phyloP scores from a whole-genome alignment of 1,139 yeast genomes.

The Saccharomyces hybrid region DNA sequence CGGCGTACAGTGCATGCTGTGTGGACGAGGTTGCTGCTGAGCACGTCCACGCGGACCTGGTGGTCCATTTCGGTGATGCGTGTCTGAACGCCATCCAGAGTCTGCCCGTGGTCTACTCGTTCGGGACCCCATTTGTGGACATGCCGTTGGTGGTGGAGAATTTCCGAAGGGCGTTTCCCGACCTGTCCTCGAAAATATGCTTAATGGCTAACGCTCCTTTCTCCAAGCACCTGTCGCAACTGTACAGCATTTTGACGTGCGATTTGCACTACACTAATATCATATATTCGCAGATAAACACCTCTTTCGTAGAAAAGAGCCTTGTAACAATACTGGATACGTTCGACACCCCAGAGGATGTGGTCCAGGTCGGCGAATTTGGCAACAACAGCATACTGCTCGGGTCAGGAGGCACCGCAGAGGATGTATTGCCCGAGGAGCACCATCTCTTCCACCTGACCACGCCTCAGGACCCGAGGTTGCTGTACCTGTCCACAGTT shows the following conservation, averaged over 20 bases:
- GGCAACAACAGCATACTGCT: slow-evolving; percentile 28
- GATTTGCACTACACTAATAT: slow-evolving; percentile 38
- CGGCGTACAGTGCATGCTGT: slow-evolving; percentile 92
- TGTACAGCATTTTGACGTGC: slow-evolving; percentile 34
- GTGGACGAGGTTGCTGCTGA: slow-evolving; percentile 96
- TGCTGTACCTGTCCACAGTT: slow-evolving; percentile 65
- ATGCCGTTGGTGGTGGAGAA: slow-evolving; percentile 29
- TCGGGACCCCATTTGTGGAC: slow-evolving; percentile 59
- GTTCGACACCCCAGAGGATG: slow-evolving; percentile 17
- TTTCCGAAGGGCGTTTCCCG: slow-evolving; percentile 38
- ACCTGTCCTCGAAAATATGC: slow-evolving; percentile 38
- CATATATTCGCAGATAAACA: slow-evolving; percentile 44
- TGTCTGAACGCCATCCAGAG: slow-evolving; percentile 73
- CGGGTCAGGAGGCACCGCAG: slow-evolving; percentile 3
- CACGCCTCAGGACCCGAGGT: slow-evolving; percentile 68
- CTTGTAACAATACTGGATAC: slow-evolving; percentile 41
- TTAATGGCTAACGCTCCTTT: slow-evolving; percentile 66
- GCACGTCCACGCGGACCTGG: slow-evolving; percentile 78
- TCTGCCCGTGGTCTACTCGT: slow-evolving; percentile 66
- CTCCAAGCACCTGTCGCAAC: slow-evolving; percentile 36
- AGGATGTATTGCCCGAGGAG: slow-evolving; percentile 25
- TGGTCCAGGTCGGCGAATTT: slow-evolving; percentile 11
- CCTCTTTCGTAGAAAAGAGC: slow-evolving; percentile 25
- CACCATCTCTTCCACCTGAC: slow-evolving; percentile 64
- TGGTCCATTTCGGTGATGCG: slow-evolving; percentile 92